phyloP scores from a whole-genome alignment of 305 asterid species.

The Salvia sclarea region DNA sequence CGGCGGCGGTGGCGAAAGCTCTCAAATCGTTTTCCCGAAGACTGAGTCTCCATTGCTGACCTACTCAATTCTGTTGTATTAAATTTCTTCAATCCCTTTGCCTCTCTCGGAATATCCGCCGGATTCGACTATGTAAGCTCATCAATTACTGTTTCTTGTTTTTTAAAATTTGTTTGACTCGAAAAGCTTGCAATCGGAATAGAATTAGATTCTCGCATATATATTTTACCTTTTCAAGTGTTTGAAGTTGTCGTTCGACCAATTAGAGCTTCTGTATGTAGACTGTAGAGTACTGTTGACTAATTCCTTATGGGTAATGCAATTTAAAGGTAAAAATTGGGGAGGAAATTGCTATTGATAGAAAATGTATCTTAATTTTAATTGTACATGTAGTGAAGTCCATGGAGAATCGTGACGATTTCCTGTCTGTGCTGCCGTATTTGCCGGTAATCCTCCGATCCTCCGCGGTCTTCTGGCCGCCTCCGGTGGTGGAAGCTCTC shows the following conservation, averaged over 20 bases:
- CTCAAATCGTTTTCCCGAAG: slow-evolving; percentile 58
- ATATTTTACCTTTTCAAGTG: not conserved
- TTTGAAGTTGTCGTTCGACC: not conserved
- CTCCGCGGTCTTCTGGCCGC: slow-evolving; percentile 69
- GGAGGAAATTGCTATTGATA: not conserved
- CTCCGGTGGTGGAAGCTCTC: slow-evolving; percentile 58
- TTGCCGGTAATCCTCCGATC: slow-evolving; percentile 65
- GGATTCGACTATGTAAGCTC: slow-evolving; percentile 69
- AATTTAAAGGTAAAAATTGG: not conserved
- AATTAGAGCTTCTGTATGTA: not conserved
- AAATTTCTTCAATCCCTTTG: slow-evolving; percentile 41
- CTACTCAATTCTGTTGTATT: slow-evolving; percentile 50
- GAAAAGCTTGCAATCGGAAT: not conserved
- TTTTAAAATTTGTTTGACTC: not conserved
- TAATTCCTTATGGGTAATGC: not conserved
- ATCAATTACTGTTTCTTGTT: not conserved
- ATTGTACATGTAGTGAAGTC: not conserved
- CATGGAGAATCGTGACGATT: slow-evolving; percentile 45
- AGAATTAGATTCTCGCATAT: not conserved
- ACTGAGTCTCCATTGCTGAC: slow-evolving; percentile 58
- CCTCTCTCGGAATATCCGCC: slow-evolving; percentile 55
- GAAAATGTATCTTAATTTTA: not conserved
- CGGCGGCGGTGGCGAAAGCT: slow-evolving; percentile 53
- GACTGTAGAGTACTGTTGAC: not conserved
- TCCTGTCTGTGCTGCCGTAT: slow-evolving; percentile 64